A percentile compares a stretch with the other conserved stretches of the same genome.
Conservation (phyloP, 1,284 basidiomycete genomes). For the Moesziomyces antarcticus region DNA sequence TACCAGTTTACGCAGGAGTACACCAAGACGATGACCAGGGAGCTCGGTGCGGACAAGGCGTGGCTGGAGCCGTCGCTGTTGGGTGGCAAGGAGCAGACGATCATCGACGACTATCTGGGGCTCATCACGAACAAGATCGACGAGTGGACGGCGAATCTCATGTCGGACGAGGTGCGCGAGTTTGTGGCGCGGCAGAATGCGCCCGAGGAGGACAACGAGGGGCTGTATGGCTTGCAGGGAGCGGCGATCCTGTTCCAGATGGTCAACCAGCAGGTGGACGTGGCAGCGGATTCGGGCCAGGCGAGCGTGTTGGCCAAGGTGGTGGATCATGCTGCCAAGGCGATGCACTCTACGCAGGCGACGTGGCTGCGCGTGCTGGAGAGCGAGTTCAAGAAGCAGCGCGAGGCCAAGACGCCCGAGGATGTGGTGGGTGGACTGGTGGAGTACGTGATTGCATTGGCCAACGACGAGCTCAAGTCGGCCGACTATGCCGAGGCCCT, state of each 20-base stretch:
- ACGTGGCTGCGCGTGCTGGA: conserved; percentile 89
- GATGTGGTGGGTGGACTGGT: conserved; percentile 88
- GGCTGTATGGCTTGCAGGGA: conserved; percentile 89
- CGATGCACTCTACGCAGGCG: conserved; percentile 89
- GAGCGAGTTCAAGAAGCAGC: conserved; percentile 85
- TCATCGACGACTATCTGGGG: conserved; percentile 95
- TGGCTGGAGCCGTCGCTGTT: conserved; percentile 75
- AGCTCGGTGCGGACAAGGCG: conserved; percentile 79
- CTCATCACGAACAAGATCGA: conserved; percentile 95
- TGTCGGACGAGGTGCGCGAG: conserved; percentile 87
- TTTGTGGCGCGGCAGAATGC: conserved; percentile 85
- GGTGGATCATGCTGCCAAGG: conserved; percentile 85
- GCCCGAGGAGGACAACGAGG: conserved; percentile 88
- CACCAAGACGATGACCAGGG: conserved; percentile 87
- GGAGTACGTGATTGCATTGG: conserved; percentile 96
- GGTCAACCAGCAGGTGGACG: conserved; percentile 96
- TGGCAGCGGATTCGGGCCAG: conserved; percentile 94
- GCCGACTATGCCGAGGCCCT: conserved; percentile 93
- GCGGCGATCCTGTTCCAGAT: conserved; percentile 94
- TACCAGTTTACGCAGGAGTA: conserved; percentile 96
- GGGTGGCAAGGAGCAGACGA: conserved; percentile 88
- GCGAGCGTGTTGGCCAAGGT: conserved; percentile 91
- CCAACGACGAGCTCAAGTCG: conserved; percentile 96
- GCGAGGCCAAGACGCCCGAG: conserved; percentile 80
- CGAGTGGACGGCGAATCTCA: conserved; percentile 94